Percentiles rank a stretch among this genome's conserved stretches.
phyloP scores from a whole-genome alignment of 768 basidiomycete genomes.

The Boletus reticulatus region DNA sequence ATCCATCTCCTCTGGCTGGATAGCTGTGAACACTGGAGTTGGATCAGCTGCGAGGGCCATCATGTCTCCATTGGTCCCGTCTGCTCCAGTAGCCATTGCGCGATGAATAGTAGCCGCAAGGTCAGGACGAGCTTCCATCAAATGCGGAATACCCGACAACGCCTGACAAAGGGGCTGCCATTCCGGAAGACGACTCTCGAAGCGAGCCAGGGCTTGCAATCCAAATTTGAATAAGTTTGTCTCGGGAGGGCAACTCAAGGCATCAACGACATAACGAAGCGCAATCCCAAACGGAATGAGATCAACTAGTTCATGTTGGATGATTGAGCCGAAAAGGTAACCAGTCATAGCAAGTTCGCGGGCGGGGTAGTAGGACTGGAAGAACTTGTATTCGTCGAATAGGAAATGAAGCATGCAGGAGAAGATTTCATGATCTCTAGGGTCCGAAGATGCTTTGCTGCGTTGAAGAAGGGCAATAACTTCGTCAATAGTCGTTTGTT shows the following conservation, averaged over 20 bases:
- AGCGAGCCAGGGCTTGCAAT: conserved; percentile 82
- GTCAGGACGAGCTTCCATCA: conserved; percentile 84
- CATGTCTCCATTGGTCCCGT: conserved; percentile 41
- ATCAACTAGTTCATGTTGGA: conserved; percentile 90
- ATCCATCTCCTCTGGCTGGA: conserved; percentile 69
- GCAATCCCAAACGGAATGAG: conserved; percentile 94
- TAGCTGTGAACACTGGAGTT: conserved; percentile 68
- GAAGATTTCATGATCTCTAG: conserved; percentile 92
- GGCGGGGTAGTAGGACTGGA: conserved; percentile 92
- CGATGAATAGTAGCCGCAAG: conserved; percentile 69
- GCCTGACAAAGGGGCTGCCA: conserved; percentile 94
- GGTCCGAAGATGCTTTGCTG: conserved; percentile 77
- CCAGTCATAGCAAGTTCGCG: conserved; percentile 96
- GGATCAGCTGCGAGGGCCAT: conserved; percentile 41
- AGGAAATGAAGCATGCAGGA: conserved; percentile 99
- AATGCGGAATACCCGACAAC: conserved; percentile 80
- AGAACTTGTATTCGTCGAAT: conserved; percentile 99
- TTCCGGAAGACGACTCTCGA: conserved; percentile 83
- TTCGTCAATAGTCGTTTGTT: conserved; percentile 91
- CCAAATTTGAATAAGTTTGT: conserved; percentile 96
- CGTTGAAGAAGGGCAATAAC: conserved; percentile 87
- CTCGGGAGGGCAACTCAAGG: conserved; percentile 85
- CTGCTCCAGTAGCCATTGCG: conserved; percentile 56
- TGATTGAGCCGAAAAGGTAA: conserved; percentile 93
- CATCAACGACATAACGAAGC: conserved; percentile 94